A percentile compares a stretch with the other conserved stretches of the same genome.
phyloP scores from a whole-genome alignment of 495 filamentous ascomycete species.

The Oleoguttula mirabilis region DNA sequence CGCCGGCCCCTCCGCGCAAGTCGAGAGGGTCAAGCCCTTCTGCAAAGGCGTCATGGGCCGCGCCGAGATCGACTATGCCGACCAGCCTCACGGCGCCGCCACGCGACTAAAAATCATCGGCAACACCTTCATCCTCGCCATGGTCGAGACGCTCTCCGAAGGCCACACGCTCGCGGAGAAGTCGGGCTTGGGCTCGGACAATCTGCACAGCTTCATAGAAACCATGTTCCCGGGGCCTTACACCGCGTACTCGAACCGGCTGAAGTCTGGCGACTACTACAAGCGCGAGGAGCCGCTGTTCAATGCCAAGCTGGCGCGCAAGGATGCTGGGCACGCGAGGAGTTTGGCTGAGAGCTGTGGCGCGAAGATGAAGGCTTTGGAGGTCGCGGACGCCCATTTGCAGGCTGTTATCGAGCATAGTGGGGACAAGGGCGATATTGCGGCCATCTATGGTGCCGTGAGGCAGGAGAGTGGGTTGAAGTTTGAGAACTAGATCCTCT shows the following conservation, averaged over 20 bases:
- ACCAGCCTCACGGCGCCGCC: slow-evolving; percentile 46
- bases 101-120: slow-evolving; percentile 67
- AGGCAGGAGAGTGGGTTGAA: slow-evolving; percentile 57
- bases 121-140: slow-evolving; percentile 77
- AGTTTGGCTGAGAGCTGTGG: slow-evolving; percentile 52
- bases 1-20: slow-evolving; percentile 49
- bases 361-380: slow-evolving; percentile 48
- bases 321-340: slow-evolving; percentile 70
- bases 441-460: slow-evolving; percentile 69
- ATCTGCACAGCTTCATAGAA: slow-evolving; percentile 57
- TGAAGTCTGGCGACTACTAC: slow-evolving; percentile 65
- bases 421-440: slow-evolving; percentile 69
- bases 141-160: slow-evolving; percentile 68
- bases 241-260: slow-evolving; percentile 58
- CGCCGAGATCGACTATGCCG: slow-evolving; percentile 57
- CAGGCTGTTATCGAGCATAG: slow-evolving; percentile 55
- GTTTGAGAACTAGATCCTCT: too few species aligned
- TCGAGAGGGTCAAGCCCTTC: slow-evolving; percentile 58
- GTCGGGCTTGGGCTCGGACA: slow-evolving; percentile 57
- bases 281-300: slow-evolving; percentile 65
- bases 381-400: slow-evolving; percentile 58
- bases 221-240: slow-evolving; percentile 52
- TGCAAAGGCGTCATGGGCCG: slow-evolving; percentile 66
- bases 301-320: slow-evolving; percentile 73
- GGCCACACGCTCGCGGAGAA: slow-evolving; percentile 69